These are phyloP conservation scores for Coemansia sp. DNA, from an alignment of 192 early-diverging fungal species.

Conservation along the genomic window DNA sequence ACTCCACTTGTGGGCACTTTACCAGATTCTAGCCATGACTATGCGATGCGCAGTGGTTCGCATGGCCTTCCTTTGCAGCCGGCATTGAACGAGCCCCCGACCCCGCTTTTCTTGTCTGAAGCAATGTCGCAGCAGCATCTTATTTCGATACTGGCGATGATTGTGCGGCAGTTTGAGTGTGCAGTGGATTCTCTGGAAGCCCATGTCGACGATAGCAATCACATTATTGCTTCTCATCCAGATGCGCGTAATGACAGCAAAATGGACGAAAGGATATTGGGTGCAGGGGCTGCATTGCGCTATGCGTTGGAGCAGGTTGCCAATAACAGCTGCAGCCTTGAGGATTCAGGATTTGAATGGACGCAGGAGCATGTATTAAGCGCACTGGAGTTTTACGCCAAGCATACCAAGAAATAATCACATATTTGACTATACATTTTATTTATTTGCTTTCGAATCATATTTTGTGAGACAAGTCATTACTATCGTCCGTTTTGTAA, in stretches of 20 bases:
- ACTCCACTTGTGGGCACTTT: not conserved
- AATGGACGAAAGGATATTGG: constrained; percentile 18
- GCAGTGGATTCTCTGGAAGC: constrained; percentile 34
- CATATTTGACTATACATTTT: too few species aligned
- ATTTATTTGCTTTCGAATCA: not conserved
- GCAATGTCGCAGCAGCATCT: constrained; percentile 46
- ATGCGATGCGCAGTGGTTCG: constrained; percentile 13
- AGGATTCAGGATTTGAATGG: constrained; percentile 30
- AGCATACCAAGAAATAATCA: not conserved
- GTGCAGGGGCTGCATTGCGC: constrained; percentile 19
- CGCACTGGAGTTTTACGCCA: constrained; percentile 36
- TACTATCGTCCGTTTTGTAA: too few species aligned
- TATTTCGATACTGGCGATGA: constrained; percentile 40
- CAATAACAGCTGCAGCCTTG: constrained; percentile 10
- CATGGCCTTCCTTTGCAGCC: constrained; percentile 21
- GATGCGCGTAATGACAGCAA: constrained; percentile 37
- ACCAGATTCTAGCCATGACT: not conserved
- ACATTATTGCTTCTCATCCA: not conserved
- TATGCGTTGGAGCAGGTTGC: constrained; percentile 34
- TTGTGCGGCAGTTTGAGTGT: constrained; percentile 45
- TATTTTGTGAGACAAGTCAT: too few species aligned
- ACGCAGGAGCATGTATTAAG: constrained; percentile 34
- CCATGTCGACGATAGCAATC: constrained; percentile 5
- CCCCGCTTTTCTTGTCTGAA: constrained; percentile 46
- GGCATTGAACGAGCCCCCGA: constrained; percentile 49